Percentiles rank a stretch among this genome's conserved stretches.
Conservation (phyloP, 441 rosid species). For the Metrosideros polymorpha region DNA sequence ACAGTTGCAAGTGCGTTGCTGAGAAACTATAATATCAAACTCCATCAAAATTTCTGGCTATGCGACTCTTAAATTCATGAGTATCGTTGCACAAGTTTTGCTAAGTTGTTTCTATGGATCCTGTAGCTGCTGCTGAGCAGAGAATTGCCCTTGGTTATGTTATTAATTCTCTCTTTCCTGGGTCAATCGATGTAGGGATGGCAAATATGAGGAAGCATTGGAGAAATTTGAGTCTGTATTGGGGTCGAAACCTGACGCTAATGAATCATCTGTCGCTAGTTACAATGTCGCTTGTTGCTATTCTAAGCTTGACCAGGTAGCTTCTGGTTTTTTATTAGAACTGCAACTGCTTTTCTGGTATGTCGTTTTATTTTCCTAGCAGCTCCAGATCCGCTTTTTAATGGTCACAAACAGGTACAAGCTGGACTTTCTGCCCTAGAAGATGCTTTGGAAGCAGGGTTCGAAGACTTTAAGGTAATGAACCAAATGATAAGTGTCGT, state of each 20-base stretch:
- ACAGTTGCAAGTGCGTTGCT: background rate
- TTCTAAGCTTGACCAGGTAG: constrained; percentile 86
- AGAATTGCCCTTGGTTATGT: background rate
- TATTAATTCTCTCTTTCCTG: background rate
- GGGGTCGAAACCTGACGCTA: constrained; percentile 74
- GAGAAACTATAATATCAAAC: background rate
- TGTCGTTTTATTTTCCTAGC: background rate
- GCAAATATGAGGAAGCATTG: constrained; percentile 71
- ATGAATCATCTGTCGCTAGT: constrained; percentile 78
- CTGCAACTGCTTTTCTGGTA: background rate
- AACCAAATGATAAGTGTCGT: background rate
- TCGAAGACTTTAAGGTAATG: constrained; percentile 80
- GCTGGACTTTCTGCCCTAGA: constrained; percentile 87
- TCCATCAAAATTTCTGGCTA: background rate
- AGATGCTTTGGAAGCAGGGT: constrained; percentile 77
- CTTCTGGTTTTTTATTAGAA: background rate
- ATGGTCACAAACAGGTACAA: constrained; percentile 37
- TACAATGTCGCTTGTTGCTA: constrained; percentile 95
- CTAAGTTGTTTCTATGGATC: background rate
- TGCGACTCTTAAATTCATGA: background rate
- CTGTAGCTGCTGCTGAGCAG: background rate
- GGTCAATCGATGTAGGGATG: constrained; percentile 31
- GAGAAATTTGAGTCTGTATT: constrained; percentile 88
- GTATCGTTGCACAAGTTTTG: background rate
- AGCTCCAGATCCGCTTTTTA: background rate